Percentiles rank a stretch among this genome's conserved stretches.
These are phyloP conservation scores for Colletotrichum neosansevieriae DNA, from an alignment of 2,329 filamentous ascomycete species.

Conservation along the genomic window DNA sequence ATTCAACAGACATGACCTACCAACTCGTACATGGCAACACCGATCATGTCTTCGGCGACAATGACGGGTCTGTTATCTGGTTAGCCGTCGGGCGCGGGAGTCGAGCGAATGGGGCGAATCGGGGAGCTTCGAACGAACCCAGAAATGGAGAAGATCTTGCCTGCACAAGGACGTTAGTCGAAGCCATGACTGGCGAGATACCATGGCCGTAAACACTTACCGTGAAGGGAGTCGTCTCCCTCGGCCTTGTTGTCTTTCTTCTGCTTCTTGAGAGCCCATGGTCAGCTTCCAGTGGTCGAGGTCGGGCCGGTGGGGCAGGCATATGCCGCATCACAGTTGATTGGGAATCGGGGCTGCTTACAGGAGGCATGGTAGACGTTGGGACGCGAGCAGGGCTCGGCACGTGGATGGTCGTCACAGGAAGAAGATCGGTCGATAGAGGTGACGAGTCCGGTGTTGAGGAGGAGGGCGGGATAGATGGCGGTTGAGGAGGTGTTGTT, in stretches of 20 bases:
- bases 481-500: slow-evolving; percentile 50
- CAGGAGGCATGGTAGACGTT: slow-evolving; percentile 66
- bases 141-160: slow-evolving; percentile 73
- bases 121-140: slow-evolving; percentile 61
- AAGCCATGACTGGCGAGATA: slow-evolving; percentile 2
- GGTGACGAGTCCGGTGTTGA: slow-evolving; percentile 47
- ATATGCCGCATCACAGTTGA: slow-evolving; percentile 34
- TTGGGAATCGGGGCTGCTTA: slow-evolving; percentile 54
- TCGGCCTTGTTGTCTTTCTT: slow-evolving; percentile 51
- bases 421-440: slow-evolving; percentile 44
- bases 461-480: slow-evolving; percentile 47
- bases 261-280: slow-evolving; percentile 41
- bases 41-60: slow-evolving; percentile 97
- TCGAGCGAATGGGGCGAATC: slow-evolving; percentile 24
- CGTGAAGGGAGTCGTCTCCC: slow-evolving; percentile 53
- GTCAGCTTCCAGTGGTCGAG: slow-evolving; percentile 36
- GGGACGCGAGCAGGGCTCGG: slow-evolving; percentile 43
- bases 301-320: slow-evolving; percentile 29
- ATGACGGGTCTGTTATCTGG: slow-evolving; percentile 79
- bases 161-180: slow-evolving; percentile 48
- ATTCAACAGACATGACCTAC: slow-evolving; percentile 61
- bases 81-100: slow-evolving; percentile 38
- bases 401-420: slow-evolving; percentile 33
- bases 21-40: slow-evolving; percentile 99
- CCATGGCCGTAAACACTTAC: slow-evolving; percentile 45